Conservation (phyloP, 805 yeast species). For the Blastobotrys peoriensis region DNA sequence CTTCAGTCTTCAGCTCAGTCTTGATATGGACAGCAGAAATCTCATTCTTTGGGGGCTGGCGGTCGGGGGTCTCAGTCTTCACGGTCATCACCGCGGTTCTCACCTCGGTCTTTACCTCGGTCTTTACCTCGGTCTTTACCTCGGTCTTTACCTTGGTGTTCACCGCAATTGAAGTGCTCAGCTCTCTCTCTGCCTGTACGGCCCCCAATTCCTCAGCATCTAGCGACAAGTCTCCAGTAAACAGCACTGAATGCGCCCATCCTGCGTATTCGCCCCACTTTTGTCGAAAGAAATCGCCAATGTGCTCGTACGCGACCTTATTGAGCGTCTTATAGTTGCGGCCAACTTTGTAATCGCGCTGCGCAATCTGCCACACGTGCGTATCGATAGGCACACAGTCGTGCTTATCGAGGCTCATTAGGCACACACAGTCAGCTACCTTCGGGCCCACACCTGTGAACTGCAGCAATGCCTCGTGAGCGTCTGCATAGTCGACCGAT, state of each 20-base stretch:
- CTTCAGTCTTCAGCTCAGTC: no score
- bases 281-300: slow-evolving; percentile 52
- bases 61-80: no score
- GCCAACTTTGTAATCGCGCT: slow-evolving; percentile 64
- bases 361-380: slow-evolving; percentile 86
- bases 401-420: slow-evolving; percentile 84
- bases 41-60: no score
- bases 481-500: slow-evolving; percentile 41
- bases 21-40: no score
- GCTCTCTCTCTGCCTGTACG: no score
- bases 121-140: no score
- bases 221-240: slow-evolving; percentile 64
- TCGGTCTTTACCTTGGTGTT: no score
- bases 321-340: slow-evolving; percentile 40
- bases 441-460: slow-evolving; percentile 94
- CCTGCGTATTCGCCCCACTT: slow-evolving; percentile 93
- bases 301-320: slow-evolving; percentile 46
- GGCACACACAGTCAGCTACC: slow-evolving; percentile 93
- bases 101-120: no score
- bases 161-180: no score
- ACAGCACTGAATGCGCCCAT: slow-evolving; percentile 96
- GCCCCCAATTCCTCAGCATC: no score
- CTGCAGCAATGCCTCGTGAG: slow-evolving; percentile 53
- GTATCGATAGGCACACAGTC: slow-evolving; percentile 93
- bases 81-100: no score